Base-by-base conservation (phyloP, 441 rosid genomes). In the Manihot esculenta region DNA sequence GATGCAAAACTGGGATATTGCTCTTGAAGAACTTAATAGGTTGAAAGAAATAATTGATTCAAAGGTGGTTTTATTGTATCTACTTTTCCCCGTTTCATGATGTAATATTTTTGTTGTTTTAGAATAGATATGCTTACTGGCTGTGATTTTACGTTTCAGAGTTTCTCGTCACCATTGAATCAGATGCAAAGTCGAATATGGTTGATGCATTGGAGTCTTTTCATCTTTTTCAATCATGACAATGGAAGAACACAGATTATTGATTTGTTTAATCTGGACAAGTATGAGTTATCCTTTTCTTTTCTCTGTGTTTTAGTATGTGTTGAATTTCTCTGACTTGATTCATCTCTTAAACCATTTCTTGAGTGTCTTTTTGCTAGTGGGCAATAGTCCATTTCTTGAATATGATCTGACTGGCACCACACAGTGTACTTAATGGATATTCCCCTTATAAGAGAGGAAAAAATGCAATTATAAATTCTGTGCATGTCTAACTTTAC, bases 201-300 rank as follows among this genome's bases (percentile, higher is more conserved):
- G 99, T 80, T 95, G 80, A 95, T 95, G 99, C 98, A 95, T 79
- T 95, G 98, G 99, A 91, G 98, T 75, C 95, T 95, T 65, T 93
- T 88, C 81, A 93, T 95, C 83, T 95, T 93, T 70, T 95, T 95
- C 85, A 95, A 95, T 82, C 85, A 93, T 78, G 99, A 95, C 21
- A 95, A 93, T 76, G 98, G 98, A 82, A 89, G 91, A 84, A 91
- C 99, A 55, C 95, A 73, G 72, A 90, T 90, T 75, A 93, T 93
- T 75, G 97, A 93, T 76, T 84, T 93, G 48, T 93, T 90, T 73
- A 90, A 86, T 80, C 98, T 88, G 81, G 98, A 93, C 77, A 93
- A 93, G 98, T 93, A 88, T 51, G 87, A 49, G 17, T 24, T 7
- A 24, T 38, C 21, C 9, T 0, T 21, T 64, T 35, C 14, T 62